These are phyloP conservation scores for Pugionium cornutum DNA, from an alignment of 345 rosid species.

Conservation along the genomic window DNA sequence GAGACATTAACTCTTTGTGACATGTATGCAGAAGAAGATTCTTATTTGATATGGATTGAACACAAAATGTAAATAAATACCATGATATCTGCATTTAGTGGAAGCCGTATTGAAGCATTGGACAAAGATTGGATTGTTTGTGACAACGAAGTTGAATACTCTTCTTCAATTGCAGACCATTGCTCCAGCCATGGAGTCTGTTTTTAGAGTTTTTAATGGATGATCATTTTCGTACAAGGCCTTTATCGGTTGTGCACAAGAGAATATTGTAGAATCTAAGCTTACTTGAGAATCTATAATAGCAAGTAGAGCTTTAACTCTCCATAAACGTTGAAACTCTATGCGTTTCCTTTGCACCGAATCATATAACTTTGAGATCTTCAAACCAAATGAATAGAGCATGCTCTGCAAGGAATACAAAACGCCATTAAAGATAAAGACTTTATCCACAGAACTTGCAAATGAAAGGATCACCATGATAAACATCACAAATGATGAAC, in stretches of 20 bases:
- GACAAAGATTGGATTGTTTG: constrained; percentile 62
- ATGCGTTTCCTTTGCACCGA: constrained; percentile 56
- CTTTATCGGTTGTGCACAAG: neutral
- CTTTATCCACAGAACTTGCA: neutral
- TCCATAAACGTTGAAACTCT: constrained; percentile 49
- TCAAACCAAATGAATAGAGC: constrained; percentile 51
- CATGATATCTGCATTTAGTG: constrained; percentile 53
- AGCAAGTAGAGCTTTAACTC: constrained; percentile 41
- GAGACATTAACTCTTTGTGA: constrained; percentile 4
- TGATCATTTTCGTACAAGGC: neutral
- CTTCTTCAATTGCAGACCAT: constrained; percentile 56
- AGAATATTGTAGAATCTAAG: neutral
- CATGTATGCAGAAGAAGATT: neutral
- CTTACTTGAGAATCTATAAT: constrained; percentile 69
- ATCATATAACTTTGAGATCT: constrained; percentile 52
- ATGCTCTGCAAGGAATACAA: constrained; percentile 45
- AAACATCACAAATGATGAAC: neutral
- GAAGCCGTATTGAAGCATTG: constrained; percentile 56
- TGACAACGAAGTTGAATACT: constrained; percentile 50
- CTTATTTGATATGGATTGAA: neutral
- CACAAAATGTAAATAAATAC: constrained; percentile 48
- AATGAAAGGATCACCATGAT: no score
- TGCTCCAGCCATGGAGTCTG: constrained; percentile 70
- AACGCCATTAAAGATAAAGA: neutral
- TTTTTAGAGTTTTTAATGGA: constrained; percentile 8